Evolutionary conservation across 768 basidiomycete genomes (phyloP), one percentile per base, ranked within the genome.

Genomic region (Leccinum variicolor): DNA sequence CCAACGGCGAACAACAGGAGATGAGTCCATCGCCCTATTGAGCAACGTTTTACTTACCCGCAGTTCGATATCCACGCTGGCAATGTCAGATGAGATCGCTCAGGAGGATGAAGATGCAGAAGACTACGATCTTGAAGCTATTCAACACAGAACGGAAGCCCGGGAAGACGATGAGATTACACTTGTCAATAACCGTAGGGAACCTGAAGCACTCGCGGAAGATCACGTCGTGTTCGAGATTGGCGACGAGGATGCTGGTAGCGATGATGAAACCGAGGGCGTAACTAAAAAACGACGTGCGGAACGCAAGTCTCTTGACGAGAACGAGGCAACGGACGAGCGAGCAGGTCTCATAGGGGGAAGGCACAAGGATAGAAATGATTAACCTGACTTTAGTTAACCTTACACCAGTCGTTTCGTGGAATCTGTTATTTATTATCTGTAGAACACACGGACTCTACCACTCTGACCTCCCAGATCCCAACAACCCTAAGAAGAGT

Each of bases 1-100:
- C 97, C 97, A 26, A 88, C 90, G n/a, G 83, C 80, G 41, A 85
- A 90, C 70, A 94, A 95, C 78, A 81, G 89, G 76, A 86, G 91
- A 87, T 89, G 81, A 76, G 88, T 84, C 21, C 19, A 9, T 45
- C 31, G 6, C 49, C 54, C 6, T 53, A 31, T 41, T 53, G 36
- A 33, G 36, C n/a, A 19, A 34, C 58, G 43, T 51, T 17, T 47
- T 55, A 59, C 64, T 74, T 57, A 66, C 46, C 55, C 54, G 56
- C 51, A 57, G 36, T 23, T 68, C 72, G 75, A 75, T 79, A 64
- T 79, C 68, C 62, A 90, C 89, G 71, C 84, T 99, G 60, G 86
- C 93, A 34, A 94, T 98, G 89, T 95, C 92, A 25, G 95, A 98
- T 62, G 97, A 99, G 76, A 74, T 98, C 53, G 93, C 97, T 25